Evolutionary conservation across 1,284 basidiomycete species (phyloP).

Genomic region (Stygiomarasmius scandens): DNA sequence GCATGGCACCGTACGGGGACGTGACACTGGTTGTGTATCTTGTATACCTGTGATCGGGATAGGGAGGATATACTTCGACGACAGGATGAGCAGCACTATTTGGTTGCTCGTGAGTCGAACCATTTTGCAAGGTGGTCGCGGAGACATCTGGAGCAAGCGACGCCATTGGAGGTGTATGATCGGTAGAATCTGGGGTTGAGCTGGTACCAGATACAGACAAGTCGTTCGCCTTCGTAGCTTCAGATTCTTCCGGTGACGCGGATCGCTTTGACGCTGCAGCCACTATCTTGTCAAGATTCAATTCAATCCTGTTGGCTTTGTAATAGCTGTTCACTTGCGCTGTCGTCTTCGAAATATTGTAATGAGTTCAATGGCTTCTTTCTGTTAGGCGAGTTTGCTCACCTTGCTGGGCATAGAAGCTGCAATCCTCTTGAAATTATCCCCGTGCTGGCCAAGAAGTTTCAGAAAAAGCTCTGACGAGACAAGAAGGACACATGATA

Average conservation of each 20-base stretch:
- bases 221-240: not conserved
- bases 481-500: slow-evolving; percentile 27
- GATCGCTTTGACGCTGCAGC: slow-evolving; percentile 24
- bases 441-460: slow-evolving; percentile 69
- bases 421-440: slow-evolving; percentile 77
- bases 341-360: slow-evolving; percentile 52
- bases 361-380: slow-evolving; percentile 8
- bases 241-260: not conserved
- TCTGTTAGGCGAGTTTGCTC: not conserved
- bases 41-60: not conserved
- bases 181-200: not conserved
- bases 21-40: slow-evolving; percentile 14
- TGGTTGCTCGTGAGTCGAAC: not conserved
- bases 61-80: not conserved
- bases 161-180: slow-evolving; percentile 12
- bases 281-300: slow-evolving; percentile 48
- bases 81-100: not conserved
- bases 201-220: not conserved
- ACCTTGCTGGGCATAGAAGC: slow-evolving; percentile 77
- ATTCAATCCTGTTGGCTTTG: slow-evolving; percentile 46
- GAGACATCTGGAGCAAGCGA: slow-evolving; percentile 10
- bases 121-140: not conserved
- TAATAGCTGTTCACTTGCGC: slow-evolving; percentile 78
- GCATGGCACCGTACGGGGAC: slow-evolving; percentile 13
- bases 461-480: slow-evolving; percentile 58